Evolutionary conservation across 768 basidiomycete genomes (phyloP).

Genomic region (Amyloporia xantha): DNA sequence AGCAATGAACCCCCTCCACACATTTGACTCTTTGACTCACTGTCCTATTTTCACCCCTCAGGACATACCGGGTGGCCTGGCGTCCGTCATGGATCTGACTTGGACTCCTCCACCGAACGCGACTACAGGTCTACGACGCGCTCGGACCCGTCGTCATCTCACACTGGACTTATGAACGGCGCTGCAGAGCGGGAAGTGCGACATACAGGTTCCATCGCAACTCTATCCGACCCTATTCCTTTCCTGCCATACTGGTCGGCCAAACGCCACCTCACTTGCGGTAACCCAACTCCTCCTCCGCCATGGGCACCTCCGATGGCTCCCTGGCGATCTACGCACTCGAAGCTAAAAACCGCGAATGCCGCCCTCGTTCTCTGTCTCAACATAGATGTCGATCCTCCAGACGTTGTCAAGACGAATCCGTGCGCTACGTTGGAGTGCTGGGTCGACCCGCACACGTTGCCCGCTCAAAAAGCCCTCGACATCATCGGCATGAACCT

Average conservation of each 20-base stretch:
- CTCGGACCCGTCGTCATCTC: conserved; percentile 25
- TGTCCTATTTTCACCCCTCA: neutral
- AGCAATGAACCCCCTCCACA: neutral
- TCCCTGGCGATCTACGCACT: conserved; percentile 77
- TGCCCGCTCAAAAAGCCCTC: conserved; percentile 89
- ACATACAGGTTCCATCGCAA: conserved; percentile 23
- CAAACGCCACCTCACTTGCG: conserved; percentile 86
- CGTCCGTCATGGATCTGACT: conserved; percentile 9
- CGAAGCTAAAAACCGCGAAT: conserved; percentile 86
- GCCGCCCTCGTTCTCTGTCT: conserved; percentile 88
- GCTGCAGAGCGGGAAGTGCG: conserved; percentile 23
- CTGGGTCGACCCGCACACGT: conserved; percentile 93
- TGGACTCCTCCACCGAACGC: conserved; percentile 27
- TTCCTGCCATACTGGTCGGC: conserved; percentile 79
- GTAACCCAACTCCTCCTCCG: conserved; percentile 72
- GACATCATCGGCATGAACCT: conserved; percentile 91
- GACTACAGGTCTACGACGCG: conserved; percentile 24
- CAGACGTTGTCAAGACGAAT: conserved; percentile 94
- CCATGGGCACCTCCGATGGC: conserved; percentile 58
- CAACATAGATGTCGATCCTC: conserved; percentile 96
- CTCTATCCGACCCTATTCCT: conserved; percentile 38
- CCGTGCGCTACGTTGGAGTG: conserved; percentile 94
- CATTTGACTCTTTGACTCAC: neutral
- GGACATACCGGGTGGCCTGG: neutral
- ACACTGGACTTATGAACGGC: conserved; percentile 20